Evolutionary conservation across 2,329 filamentous ascomycete genomes (phyloP).

Genomic region (Aspergillus puulaauensis): DNA sequence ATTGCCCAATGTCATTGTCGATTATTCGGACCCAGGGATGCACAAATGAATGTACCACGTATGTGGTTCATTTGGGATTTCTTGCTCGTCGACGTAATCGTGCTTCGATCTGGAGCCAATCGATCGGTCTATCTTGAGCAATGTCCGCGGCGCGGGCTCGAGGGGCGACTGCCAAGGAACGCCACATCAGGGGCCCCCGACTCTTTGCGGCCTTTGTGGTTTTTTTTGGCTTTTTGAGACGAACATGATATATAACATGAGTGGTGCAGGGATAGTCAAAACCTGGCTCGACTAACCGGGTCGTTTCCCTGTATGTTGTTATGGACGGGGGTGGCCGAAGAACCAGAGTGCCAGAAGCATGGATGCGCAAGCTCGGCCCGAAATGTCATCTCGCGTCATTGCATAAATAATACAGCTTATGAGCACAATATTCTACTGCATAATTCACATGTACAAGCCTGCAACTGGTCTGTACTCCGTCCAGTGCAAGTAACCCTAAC

Average conservation of each 20-base stretch:
- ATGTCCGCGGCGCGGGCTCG: not conserved
- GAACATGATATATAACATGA: not conserved
- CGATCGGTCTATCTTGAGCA: not conserved
- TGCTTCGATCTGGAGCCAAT: constrained; percentile 7
- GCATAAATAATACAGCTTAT: not conserved
- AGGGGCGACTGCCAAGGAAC: constrained; percentile 20
- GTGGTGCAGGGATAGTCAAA: not conserved
- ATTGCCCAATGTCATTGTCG: not conserved
- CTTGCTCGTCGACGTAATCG: not conserved
- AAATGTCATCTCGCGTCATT: not conserved
- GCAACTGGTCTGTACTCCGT: too few relatives aligned
- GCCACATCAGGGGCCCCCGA: constrained; percentile 19
- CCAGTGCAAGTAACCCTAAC: too few relatives aligned
- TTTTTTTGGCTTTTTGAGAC: not conserved
- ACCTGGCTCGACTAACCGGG: not conserved
- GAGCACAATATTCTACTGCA: not conserved
- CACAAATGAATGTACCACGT: not conserved
- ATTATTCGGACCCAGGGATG: too few relatives aligned
- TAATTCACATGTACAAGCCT: not conserved
- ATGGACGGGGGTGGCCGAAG: not conserved
- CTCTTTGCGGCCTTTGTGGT: not conserved
- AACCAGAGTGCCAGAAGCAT: not conserved
- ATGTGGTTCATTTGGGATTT: not conserved
- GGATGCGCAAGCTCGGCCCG: not conserved
- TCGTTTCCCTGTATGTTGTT: not conserved